Percentiles rank a stretch among this genome's conserved stretches.
Conservation (phyloP, 179 eudicot species). For the Dionaea muscipula region DNA sequence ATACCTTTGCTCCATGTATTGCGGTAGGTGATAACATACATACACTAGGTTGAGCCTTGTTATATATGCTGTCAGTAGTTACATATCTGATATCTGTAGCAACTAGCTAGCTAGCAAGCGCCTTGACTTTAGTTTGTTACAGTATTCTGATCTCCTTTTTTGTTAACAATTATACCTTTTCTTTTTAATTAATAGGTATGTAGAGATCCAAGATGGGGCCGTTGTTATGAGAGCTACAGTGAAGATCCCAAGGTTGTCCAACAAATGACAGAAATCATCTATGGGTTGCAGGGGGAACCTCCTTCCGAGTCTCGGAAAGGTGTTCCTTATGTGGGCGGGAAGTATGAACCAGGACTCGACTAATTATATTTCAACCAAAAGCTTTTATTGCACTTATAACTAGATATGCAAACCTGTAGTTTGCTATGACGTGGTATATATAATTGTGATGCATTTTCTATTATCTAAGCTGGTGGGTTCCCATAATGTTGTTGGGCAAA, state of each 20-base stretch:
- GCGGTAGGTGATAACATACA: slow-evolving; percentile 18
- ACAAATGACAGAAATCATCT: slow-evolving; percentile 32
- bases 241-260: slow-evolving; percentile 32
- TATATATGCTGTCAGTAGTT: too few species aligned
- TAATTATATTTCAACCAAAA: slow-evolving; percentile 3
- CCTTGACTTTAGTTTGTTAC: too few species aligned
- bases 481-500: too few species aligned
- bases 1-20: slow-evolving; percentile 40
- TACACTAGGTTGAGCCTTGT: too few species aligned
- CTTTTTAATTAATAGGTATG: not conserved
- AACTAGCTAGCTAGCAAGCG: too few species aligned
- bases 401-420: not conserved
- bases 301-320: slow-evolving; percentile 24
- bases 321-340: slow-evolving; percentile 34
- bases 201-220: slow-evolving; percentile 47
- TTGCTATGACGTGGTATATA: not conserved
- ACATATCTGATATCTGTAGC: too few species aligned
- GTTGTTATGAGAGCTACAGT: slow-evolving; percentile 41
- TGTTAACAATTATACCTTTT: too few species aligned
- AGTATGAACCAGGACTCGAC: slow-evolving; percentile 8
- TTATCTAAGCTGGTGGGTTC: too few species aligned
- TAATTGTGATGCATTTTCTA: too few species aligned
- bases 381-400: not conserved
- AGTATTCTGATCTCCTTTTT: too few species aligned
- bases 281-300: slow-evolving; percentile 32